Conservation (phyloP, 192 early-diverging fungal genomes). For the Backusella tarrabulga region DNA sequence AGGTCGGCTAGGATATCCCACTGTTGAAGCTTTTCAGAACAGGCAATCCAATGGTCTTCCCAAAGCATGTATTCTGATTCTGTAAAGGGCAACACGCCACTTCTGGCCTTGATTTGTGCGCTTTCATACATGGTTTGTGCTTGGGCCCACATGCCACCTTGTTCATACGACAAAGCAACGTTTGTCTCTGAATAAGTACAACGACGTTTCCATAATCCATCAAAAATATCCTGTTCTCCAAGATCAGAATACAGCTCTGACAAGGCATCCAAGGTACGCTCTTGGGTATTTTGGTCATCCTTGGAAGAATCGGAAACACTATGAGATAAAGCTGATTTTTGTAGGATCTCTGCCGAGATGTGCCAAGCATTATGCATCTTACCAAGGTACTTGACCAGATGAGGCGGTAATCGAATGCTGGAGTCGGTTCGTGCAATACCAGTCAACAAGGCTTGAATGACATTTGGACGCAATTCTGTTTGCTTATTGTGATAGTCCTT, state of each 20-base stretch:
- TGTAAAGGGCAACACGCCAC: conserved; percentile 80
- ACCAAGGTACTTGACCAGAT: conserved; percentile 91
- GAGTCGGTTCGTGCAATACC: conserved; percentile 77
- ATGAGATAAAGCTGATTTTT: conserved; percentile 55
- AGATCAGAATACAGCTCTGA: conserved; percentile 80
- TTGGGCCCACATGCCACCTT: conserved; percentile 88
- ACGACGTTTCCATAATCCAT: conserved; percentile 88
- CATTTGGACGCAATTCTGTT: conserved; percentile 81
- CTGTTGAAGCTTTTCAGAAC: conserved; percentile 89
- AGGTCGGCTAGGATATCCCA: conserved; percentile 97
- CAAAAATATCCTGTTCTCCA: conserved; percentile 92
- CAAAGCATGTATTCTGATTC: conserved; percentile 97
- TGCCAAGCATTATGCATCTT: conserved; percentile 93
- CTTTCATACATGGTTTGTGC: conserved; percentile 91
- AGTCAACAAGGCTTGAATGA: conserved; percentile 89
- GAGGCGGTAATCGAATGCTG: conserved; percentile 82
- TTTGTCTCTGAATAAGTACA: conserved; percentile 92
- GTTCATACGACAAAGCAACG: conserved; percentile 93
- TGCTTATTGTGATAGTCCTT: conserved; percentile 91
- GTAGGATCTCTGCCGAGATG: conserved; percentile 80
- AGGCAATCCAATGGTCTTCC: conserved; percentile 96
- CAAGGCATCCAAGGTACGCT: conserved; percentile 88
- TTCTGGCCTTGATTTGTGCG: conserved; percentile 90
- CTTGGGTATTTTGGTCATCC: conserved; percentile 86
- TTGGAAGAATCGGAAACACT: conserved; percentile 51